A percentile compares a stretch with the other conserved stretches of the same genome.
Conservation (phyloP, 345 rosid genomes). For the Cardamine chenopodiifolia region DNA sequence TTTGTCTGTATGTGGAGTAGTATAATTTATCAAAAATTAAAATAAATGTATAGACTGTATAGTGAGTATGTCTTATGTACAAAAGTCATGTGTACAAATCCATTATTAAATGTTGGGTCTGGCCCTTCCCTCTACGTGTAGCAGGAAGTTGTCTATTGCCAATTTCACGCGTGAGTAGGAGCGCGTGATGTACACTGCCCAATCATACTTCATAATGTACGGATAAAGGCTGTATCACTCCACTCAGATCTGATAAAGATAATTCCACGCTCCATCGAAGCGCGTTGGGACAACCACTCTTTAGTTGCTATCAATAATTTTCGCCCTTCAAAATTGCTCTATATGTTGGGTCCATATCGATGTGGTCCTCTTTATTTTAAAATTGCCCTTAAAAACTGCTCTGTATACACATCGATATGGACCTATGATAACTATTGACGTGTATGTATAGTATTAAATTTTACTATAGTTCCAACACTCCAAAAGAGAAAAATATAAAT, state of each 20-base stretch:
- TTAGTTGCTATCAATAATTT: constrained; percentile 29
- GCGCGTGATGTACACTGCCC: neutral
- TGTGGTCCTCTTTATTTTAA: no score
- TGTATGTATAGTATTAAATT: constrained; percentile 1
- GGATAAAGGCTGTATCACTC: constrained; percentile 22
- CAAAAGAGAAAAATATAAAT: neutral
- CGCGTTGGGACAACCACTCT: constrained; percentile 20
- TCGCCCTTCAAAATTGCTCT: neutral
- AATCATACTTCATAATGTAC: constrained; percentile 1
- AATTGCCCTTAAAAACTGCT: constrained; percentile 1
- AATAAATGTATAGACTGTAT: neutral
- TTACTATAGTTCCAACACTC: neutral
- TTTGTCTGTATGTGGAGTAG: neutral
- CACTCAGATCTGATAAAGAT: constrained; percentile 17
- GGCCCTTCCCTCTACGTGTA: constrained; percentile 22
- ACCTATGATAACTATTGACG: constrained; percentile 12
- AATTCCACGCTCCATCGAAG: neutral
- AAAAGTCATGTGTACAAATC: constrained; percentile 23
- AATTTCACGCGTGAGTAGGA: neutral
- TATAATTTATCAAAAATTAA: neutral
- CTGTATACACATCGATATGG: constrained; percentile 6
- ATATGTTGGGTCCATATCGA: no score
- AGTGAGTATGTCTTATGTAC: constrained; percentile 6
- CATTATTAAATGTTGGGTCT: constrained; percentile 12
- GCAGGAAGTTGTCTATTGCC: constrained; percentile 20